These are phyloP conservation scores for Ustilago tritici DNA, from an alignment of 1,284 basidiomycete genomes.

Conservation along the genomic window DNA sequence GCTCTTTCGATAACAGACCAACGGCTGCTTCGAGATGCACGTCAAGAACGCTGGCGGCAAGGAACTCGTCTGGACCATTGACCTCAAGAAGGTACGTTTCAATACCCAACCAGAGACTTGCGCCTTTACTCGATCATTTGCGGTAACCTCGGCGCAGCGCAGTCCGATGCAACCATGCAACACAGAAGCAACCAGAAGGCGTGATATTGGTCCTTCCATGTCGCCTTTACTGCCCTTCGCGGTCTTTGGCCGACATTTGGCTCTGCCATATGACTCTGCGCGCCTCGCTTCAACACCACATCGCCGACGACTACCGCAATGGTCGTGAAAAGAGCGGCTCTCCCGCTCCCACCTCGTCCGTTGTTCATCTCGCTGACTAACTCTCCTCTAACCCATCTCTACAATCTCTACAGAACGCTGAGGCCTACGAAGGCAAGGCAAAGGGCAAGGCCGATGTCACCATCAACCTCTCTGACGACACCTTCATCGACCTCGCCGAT, in stretches of 20 bases:
- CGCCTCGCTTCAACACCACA: not conserved
- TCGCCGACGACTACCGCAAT: not conserved
- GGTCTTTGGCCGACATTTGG: no score
- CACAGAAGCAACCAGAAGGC: not conserved
- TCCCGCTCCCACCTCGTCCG: not conserved
- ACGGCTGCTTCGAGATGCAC: slow-evolving; percentile 89
- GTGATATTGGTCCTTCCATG: not conserved
- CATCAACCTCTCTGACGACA: slow-evolving; percentile 68
- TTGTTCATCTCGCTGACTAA: slow-evolving; percentile 4
- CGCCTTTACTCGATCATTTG: not conserved
- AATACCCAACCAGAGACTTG: not conserved
- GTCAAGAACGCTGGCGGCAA: slow-evolving; percentile 83
- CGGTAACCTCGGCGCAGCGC: not conserved
- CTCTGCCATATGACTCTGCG: no score
- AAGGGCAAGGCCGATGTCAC: slow-evolving; percentile 70
- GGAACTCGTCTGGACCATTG: slow-evolving; percentile 82
- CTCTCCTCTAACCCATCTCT: not conserved
- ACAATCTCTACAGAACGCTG: slow-evolving; percentile 53
- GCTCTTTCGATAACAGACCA: slow-evolving; percentile 75
- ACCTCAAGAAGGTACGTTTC: slow-evolving; percentile 81
- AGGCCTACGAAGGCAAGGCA: slow-evolving; percentile 69
- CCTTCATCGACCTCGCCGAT: slow-evolving; percentile 68
- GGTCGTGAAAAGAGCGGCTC: not conserved
- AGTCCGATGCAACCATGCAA: no score
- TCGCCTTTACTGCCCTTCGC: no score